Evolutionary conservation across 768 basidiomycete genomes (phyloP), one percentile per base, ranked within the genome.

Genomic region (Ephemerocybe angulata): DNA sequence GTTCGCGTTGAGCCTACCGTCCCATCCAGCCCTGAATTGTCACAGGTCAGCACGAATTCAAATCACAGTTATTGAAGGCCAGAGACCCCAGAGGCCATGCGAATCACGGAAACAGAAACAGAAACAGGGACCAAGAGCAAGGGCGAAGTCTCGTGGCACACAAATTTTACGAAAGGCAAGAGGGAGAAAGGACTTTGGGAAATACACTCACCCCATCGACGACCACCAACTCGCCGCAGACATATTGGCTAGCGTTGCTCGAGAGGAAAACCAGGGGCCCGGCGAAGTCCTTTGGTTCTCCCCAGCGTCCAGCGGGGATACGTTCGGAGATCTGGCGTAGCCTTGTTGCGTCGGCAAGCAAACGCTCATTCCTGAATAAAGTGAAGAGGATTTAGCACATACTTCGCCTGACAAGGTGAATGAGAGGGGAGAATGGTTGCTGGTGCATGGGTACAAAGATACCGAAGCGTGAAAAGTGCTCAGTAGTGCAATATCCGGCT

Each of bases 271-370:
- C 80, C 15, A 84, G 69, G 0, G 84, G 81, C 11, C 87, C 87
- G n/a, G 82, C 84, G 65, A 91, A 87, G 70, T 91, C 88, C 50
- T 74, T 72, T 3, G 87, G 87, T 22, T 75, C 68, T 21, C 87
- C 88, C 88, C 88, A 90, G 54, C 88, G 67, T 12, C 80, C 82
- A 15, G 83, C 83, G 2, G 87, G 87, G 57, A 89, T 89, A 35
- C 87, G 77, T 64, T 87, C 87, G 49, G 84, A 77, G 60, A 90
- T 88, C 67, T 89, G 87, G 27, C 83, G 77, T 22, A 82, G 70
- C 41, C 88, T 81, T 21, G 75, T 74, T n/a, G 84, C 83, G 68
- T 89, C 82, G 24, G 68, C 68, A 25, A 83, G 70, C 19, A 82
- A 69, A 47, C 67, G 71, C 60, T 76, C 76, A 63, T 80, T 80